Conservation (phyloP, 1,284 basidiomycete genomes). For the Sanghuangporus weigelae region DNA sequence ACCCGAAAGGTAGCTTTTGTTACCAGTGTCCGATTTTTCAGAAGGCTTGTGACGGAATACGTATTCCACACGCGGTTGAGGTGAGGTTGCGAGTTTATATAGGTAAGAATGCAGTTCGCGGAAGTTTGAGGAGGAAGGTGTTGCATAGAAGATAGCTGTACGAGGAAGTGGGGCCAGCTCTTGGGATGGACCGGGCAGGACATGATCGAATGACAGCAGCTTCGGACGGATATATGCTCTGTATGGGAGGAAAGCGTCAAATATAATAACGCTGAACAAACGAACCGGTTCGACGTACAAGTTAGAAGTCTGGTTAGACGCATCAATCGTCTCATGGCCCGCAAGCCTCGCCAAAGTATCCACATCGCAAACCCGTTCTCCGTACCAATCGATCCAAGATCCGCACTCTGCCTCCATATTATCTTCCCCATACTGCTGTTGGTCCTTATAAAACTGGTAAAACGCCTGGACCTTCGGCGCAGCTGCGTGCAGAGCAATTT, state of each 20-base stretch:
- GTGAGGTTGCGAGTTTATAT: slow-evolving; percentile 40
- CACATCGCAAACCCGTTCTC: slow-evolving; percentile 67
- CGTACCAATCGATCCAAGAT: slow-evolving; percentile 89
- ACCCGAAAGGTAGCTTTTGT: slow-evolving; percentile 62
- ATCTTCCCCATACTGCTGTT: slow-evolving; percentile 10
- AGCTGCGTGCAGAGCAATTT: slow-evolving; percentile 62
- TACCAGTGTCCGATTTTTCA: slow-evolving; percentile 25
- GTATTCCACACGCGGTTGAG: slow-evolving; percentile 56
- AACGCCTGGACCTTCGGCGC: slow-evolving; percentile 72
- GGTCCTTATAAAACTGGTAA: slow-evolving; percentile 57
- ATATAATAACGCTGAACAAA: neutral
- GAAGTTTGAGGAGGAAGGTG: slow-evolving; percentile 54
- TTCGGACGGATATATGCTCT: slow-evolving; percentile 31
- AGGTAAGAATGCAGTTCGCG: slow-evolving; percentile 64
- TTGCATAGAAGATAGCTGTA: slow-evolving; percentile 73
- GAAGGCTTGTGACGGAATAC: slow-evolving; percentile 64
- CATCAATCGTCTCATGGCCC: slow-evolving; percentile 49
- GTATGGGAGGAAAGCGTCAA: neutral
- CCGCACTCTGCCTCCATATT: slow-evolving; percentile 44
- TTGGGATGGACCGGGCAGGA: slow-evolving; percentile 42
- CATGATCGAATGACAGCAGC: slow-evolving; percentile 68
- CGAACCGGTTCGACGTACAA: slow-evolving; percentile 10
- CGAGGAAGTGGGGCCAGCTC: slow-evolving; percentile 39
- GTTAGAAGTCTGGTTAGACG: slow-evolving; percentile 21
- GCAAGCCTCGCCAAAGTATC: slow-evolving; percentile 56